phyloP scores from a whole-genome alignment of 1,139 yeast genomes.

The Meyerozyma athensensis region DNA sequence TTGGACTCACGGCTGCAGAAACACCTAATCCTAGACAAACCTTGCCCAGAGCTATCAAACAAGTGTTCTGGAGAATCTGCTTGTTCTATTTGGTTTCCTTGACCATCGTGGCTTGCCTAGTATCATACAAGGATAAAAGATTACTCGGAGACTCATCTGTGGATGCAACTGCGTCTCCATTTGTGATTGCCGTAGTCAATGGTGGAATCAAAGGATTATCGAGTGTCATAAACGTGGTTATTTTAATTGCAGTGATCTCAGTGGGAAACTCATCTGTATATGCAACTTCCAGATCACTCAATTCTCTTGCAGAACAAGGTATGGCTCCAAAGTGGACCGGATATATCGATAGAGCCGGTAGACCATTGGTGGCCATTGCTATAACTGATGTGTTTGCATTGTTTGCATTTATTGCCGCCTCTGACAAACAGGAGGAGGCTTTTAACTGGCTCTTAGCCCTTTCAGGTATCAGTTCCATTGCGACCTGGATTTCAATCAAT shows the following conservation, averaged over 20 bases:
- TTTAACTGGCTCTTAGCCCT: slow-evolving; percentile 15
- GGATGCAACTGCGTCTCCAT: slow-evolving; percentile 66
- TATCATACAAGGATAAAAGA: slow-evolving; percentile 53
- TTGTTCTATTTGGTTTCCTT: slow-evolving; percentile 59
- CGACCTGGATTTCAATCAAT: slow-evolving; percentile 14
- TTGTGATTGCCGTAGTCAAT: slow-evolving; percentile 46
- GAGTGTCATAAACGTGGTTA: slow-evolving; percentile 23
- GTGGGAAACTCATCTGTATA: slow-evolving; percentile 45
- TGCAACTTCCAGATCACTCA: slow-evolving; percentile 77
- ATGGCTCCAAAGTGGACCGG: slow-evolving; percentile 71
- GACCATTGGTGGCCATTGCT: slow-evolving; percentile 67
- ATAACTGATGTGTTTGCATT: slow-evolving; percentile 35
- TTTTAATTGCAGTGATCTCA: slow-evolving; percentile 21
- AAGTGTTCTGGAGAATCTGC: slow-evolving; percentile 67
- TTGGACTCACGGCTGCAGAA: slow-evolving; percentile 29
- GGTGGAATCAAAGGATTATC: slow-evolving; percentile 24
- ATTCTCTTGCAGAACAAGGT: slow-evolving; percentile 77
- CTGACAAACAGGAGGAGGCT: slow-evolving; percentile 10
- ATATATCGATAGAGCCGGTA: slow-evolving; percentile 69
- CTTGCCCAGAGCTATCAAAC: slow-evolving; percentile 66
- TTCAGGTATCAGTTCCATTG: slow-evolving; percentile 12
- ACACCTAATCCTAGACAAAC: slow-evolving; percentile 49
- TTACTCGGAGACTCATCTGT: slow-evolving; percentile 46
- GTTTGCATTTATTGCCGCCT: slow-evolving; percentile 13
- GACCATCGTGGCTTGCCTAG: slow-evolving; percentile 59